Percentiles rank a stretch among this genome's conserved stretches.
These are phyloP conservation scores for Nannochloropsis granulata DNA, from an alignment of 108 stramenopile species.

Conservation along the genomic window DNA sequence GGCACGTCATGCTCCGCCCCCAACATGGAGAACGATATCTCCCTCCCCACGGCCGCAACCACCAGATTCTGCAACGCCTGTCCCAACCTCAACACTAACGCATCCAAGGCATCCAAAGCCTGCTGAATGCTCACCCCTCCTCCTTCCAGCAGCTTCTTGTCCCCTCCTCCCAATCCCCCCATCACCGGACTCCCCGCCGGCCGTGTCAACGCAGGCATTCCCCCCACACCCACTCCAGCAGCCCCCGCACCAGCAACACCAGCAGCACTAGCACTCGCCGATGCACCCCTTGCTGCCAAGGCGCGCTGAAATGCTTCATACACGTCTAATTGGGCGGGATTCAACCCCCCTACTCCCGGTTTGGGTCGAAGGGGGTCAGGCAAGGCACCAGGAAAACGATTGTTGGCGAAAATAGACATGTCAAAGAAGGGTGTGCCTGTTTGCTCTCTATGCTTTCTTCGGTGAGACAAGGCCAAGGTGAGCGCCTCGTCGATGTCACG, in stretches of 20 bases:
- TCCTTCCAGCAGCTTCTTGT: background rate
- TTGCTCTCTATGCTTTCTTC: constrained; percentile 17
- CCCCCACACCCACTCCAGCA: background rate
- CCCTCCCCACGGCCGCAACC: constrained; percentile 54
- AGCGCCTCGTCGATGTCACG: constrained; percentile 84
- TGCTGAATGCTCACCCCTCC: constrained; percentile 5
- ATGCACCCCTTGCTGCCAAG: background rate
- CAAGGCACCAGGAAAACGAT: constrained; percentile 68
- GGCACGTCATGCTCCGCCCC: constrained; percentile 78
- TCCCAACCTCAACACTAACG: constrained; percentile 56
- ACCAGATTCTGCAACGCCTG: constrained; percentile 53
- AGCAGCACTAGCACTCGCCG: background rate
- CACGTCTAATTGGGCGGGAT: constrained; percentile 69
- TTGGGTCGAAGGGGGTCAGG: constrained; percentile 82
- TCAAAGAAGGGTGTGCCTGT: constrained; percentile 43
- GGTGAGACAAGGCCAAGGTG: constrained; percentile 18
- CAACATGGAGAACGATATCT: constrained; percentile 65
- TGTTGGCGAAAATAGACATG: constrained; percentile 71
- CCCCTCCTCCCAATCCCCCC: background rate
- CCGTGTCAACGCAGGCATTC: background rate
- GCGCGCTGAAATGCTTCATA: constrained; percentile 87
- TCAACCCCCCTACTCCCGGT: constrained; percentile 60
- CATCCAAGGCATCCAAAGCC: constrained; percentile 51
- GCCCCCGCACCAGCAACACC: background rate
- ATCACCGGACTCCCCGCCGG: background rate